Percentiles rank a stretch among this genome's conserved stretches.
Evolutionary conservation across 2,329 filamentous ascomycete genomes (phyloP).

Genomic region (Aureobasidium namibiae): DNA sequence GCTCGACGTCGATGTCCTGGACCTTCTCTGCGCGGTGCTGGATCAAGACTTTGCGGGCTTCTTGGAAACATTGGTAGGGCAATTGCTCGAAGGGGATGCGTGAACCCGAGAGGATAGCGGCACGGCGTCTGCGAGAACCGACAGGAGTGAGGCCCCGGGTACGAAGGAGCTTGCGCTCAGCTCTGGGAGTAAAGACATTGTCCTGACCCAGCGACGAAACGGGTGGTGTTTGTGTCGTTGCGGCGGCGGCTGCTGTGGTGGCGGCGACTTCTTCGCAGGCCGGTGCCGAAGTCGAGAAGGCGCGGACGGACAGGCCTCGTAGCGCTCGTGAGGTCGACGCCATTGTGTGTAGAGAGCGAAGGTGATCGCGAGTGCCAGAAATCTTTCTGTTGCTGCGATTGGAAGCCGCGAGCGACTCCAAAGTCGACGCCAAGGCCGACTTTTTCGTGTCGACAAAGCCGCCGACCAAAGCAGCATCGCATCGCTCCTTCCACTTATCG

Average conservation of each 20-base stretch:
- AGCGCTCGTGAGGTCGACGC: slow-evolving; percentile 5
- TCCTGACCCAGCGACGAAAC: slow-evolving; percentile 48
- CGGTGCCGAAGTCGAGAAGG: slow-evolving; percentile 40
- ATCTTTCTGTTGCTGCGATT: neutral
- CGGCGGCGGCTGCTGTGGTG: slow-evolving; percentile 21
- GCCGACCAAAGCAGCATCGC: neutral
- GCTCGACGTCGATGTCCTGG: slow-evolving; percentile 58
- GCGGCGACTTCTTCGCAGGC: slow-evolving; percentile 33
- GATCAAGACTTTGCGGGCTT: slow-evolving; percentile 75
- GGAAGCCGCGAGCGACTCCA: neutral
- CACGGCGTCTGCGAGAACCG: slow-evolving; percentile 75
- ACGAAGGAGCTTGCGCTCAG: slow-evolving; percentile 61
- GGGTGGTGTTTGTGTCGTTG: neutral
- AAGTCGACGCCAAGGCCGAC: slow-evolving; percentile 2
- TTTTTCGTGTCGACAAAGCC: neutral
- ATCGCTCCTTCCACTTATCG: neutral
- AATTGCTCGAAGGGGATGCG: slow-evolving; percentile 84
- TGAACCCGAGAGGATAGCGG: slow-evolving; percentile 41
- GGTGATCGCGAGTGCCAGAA: neutral
- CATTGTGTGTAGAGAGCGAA: neutral
- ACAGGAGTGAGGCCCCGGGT: slow-evolving; percentile 48
- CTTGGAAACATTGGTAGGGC: slow-evolving; percentile 96
- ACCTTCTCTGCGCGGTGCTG: slow-evolving; percentile 78
- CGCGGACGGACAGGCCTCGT: slow-evolving; percentile 28
- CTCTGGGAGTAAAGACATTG: slow-evolving; percentile 54